A percentile compares a stretch with the other conserved stretches of the same genome.
These are phyloP conservation scores for Colletotrichum sp. DNA, from an alignment of 2,329 filamentous ascomycete genomes.

Conservation along the genomic window DNA sequence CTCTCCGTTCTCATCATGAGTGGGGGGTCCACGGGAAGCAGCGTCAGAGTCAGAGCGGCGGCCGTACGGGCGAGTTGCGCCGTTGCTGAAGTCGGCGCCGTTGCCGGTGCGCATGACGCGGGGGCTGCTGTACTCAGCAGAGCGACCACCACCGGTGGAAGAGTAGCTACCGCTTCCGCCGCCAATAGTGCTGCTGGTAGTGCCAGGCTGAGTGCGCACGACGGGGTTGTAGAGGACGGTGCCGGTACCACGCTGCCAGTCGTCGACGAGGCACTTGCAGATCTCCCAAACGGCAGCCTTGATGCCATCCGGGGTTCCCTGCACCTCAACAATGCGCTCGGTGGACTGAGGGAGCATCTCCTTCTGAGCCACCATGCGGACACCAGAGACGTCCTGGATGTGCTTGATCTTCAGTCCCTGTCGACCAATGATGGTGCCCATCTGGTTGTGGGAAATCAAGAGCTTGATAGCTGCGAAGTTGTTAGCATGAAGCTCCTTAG, in stretches of 20 bases:
- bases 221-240: slow-evolving; percentile 98
- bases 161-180: slow-evolving; percentile 39
- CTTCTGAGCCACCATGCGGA: slow-evolving; percentile 99
- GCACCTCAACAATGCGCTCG: slow-evolving; percentile 95
- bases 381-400: slow-evolving; percentile 95
- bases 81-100: slow-evolving; percentile 85
- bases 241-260: slow-evolving; percentile 95
- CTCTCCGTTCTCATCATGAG: slow-evolving; percentile 94
- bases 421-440: slow-evolving; percentile 98
- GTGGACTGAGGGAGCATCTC: slow-evolving; percentile 99
- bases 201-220: slow-evolving; percentile 78
- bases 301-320: slow-evolving; percentile 92
- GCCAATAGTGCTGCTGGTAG: slow-evolving; percentile 39
- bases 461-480: slow-evolving; percentile 81
- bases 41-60: slow-evolving; percentile 86
- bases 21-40: slow-evolving; percentile 79
- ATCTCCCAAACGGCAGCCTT: slow-evolving; percentile 98
- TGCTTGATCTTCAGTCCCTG: slow-evolving; percentile 99
- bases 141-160: slow-evolving; percentile 44
- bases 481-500: slow-evolving; percentile 23
- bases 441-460: slow-evolving; percentile 99
- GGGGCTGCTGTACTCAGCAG: slow-evolving; percentile 62
- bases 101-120: slow-evolving; percentile 96
- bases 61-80: slow-evolving; percentile 69
- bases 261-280: slow-evolving; percentile 96